Evolutionary conservation across 2,329 filamentous ascomycete species (phyloP), one percentile per base, ranked within the genome.

Genomic region (Botryosphaeria agaves): DNA sequence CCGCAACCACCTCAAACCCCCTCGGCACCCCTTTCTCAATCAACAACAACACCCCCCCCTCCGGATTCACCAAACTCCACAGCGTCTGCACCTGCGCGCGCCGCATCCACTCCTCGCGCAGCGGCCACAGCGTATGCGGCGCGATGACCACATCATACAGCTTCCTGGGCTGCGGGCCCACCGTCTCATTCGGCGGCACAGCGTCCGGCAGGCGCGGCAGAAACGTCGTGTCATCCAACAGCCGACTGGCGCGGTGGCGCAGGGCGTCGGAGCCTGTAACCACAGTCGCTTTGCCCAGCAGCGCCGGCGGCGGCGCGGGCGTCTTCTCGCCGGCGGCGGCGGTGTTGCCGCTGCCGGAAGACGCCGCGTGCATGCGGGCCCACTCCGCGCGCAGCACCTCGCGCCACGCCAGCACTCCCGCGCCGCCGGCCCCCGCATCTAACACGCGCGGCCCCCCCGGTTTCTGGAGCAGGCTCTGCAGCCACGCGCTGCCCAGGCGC

Each of bases 191-290:
- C 1, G 70, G 67, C 46, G 77, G 76, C 16, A 83, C 54, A 38
- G 87, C 84, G 45, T 95, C 83, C 0, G 89, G 89, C n/a, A 95
- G 59, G 3, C 85, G 74, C 5, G 87, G 85, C 5, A 98, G 64
- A 47, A 98, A 94, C 0, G 80, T 91, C 0, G 89, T 95, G 48
- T 94, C 77, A 21, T 91, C 68, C 8, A 98, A 59, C 38, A 95
- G 69, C 12, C 61, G 63, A 39, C 83, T 82, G 15, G 83, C 64
- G 18, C 84, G 76, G 33, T 79, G 64, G 12, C 84, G 72, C 17
- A 98, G 61, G 2, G 72, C 59, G 37, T 83, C 71, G 0, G 82
- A 79, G 0, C 75, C 83, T 2, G 80, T 72, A 3, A 95, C 57
- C 1, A 92, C 84, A 0, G 82, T 85, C 32, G 79, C 77, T 48